Conservation (phyloP, 2,329 filamentous ascomycete species). For the Emericellopsis atlantica region DNA sequence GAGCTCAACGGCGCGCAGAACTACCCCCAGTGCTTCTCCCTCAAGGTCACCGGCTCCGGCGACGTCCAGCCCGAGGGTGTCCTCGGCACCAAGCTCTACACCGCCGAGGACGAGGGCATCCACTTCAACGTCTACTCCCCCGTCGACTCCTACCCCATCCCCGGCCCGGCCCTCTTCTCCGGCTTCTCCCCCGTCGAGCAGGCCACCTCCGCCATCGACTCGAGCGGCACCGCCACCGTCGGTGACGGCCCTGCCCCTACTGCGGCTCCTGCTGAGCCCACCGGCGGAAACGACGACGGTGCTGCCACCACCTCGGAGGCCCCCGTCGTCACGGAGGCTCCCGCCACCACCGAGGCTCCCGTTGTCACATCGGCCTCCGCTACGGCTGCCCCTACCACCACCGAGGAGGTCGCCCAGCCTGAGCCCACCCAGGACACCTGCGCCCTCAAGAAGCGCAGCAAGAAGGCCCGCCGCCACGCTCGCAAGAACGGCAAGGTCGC, state of each 20-base stretch:
- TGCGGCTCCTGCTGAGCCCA: not conserved
- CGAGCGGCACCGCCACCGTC: conserved; percentile 2
- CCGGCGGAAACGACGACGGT: not conserved
- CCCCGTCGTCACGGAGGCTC: not conserved
- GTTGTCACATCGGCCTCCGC: not conserved
- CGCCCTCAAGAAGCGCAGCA: not conserved
- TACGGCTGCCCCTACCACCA: not conserved
- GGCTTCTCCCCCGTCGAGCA: conserved; percentile 1
- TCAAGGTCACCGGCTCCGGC: conserved; percentile 26
- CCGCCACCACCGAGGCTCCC: not conserved
- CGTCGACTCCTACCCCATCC: conserved; percentile 8
- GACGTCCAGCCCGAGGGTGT: conserved; percentile 15
- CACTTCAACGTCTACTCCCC: conserved; percentile 12
- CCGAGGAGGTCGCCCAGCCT: not conserved
- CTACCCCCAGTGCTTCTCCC: conserved; percentile 35
- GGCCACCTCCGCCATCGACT: conserved; percentile 1
- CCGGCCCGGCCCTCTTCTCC: conserved; percentile 7
- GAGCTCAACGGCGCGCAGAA: conserved; percentile 30
- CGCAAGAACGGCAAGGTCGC: conserved; percentile 1
- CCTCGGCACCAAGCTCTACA: conserved; percentile 13
- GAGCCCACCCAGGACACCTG: conserved; percentile 1
- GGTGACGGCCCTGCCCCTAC: conserved; percentile 3
- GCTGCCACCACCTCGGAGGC: not conserved
- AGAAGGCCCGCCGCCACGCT: not conserved
- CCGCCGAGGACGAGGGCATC: conserved; percentile 12